Percentiles rank a stretch among this genome's conserved stretches.
These are phyloP conservation scores for Neopestalotiopsis clavispora DNA, from an alignment of 2,329 filamentous ascomycete species.

Conservation along the genomic window DNA sequence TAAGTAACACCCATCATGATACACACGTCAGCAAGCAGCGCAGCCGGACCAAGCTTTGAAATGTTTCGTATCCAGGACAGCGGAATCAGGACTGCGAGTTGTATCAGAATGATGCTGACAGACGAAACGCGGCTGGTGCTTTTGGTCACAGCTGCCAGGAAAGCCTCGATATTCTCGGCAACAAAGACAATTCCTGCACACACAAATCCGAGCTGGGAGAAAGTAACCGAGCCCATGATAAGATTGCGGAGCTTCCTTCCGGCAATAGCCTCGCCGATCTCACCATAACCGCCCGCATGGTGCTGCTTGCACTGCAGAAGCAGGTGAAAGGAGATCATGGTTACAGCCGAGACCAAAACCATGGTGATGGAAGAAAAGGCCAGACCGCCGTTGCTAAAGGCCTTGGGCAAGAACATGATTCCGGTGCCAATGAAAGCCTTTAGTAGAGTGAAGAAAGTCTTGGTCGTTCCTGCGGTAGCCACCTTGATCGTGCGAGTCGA, in stretches of 20 bases:
- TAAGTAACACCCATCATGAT: conserved; percentile 74
- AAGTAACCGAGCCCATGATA: conserved; percentile 71
- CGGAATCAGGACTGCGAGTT: conserved; percentile 68
- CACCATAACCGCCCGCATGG: conserved; percentile 75
- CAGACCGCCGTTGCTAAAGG: conserved; percentile 76
- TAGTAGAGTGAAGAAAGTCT: conserved; percentile 78
- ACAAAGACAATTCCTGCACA: conserved; percentile 80
- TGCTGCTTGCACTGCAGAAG: conserved; percentile 69
- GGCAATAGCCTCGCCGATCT: conserved; percentile 70
- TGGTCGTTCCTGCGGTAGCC: conserved; percentile 70
- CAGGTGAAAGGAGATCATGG: conserved; percentile 74
- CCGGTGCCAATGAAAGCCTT: conserved; percentile 82
- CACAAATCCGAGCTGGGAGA: conserved; percentile 80
- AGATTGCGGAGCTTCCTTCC: conserved; percentile 67
- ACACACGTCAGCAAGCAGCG: conserved; percentile 73
- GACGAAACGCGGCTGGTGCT: conserved; percentile 56
- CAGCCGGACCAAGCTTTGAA: conserved; percentile 72
- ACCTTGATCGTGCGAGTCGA: conserved; percentile 52
- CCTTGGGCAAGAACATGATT: conserved; percentile 82
- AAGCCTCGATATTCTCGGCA: conserved; percentile 73
- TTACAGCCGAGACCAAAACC: conserved; percentile 67
- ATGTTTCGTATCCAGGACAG: conserved; percentile 76
- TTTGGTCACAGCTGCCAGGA: conserved; percentile 65
- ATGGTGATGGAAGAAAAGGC: conserved; percentile 75
- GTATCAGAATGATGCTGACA: conserved; percentile 66